A percentile compares a stretch with the other conserved stretches of the same genome.
These are phyloP conservation scores for Avena insularis DNA, from an alignment of 176 grass and related monocot genomes.

Conservation along the genomic window DNA sequence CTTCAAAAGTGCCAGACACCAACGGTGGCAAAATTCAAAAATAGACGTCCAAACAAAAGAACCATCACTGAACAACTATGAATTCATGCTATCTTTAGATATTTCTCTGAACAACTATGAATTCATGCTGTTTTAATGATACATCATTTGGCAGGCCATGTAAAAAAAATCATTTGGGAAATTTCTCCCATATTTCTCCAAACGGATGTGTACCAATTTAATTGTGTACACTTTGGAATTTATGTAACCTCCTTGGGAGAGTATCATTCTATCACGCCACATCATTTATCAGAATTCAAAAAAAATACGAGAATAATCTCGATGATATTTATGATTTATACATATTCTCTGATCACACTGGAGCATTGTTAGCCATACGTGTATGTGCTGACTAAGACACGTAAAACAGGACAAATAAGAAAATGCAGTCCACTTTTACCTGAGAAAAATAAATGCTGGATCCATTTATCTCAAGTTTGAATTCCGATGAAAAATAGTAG, in stretches of 20 bases:
- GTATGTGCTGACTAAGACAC: not conserved
- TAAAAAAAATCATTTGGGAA: not conserved
- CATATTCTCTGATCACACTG: not conserved
- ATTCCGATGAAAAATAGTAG: conserved; percentile 68
- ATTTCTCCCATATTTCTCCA: not conserved
- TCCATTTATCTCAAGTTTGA: conserved; percentile 84
- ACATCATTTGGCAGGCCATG: not conserved
- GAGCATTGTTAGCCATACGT: not conserved
- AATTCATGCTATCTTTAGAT: not conserved
- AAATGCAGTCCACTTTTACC: conserved; percentile 31
- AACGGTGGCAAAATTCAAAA: not conserved
- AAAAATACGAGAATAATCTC: not conserved
- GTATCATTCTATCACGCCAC: not conserved
- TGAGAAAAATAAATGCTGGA: conserved; percentile 70
- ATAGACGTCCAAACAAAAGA: not conserved
- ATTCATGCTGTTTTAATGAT: not conserved
- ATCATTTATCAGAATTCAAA: conserved; percentile 18
- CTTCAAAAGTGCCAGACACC: not conserved
- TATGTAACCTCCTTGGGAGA: not conserved
- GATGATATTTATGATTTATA: not conserved
- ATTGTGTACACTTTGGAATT: not conserved
- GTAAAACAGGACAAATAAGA: conserved; percentile 19
- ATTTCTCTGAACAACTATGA: not conserved
- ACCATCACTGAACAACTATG: not conserved
- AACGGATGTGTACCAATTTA: not conserved